These are phyloP conservation scores for Xerocomus brunneocitrinus DNA, from an alignment of 768 basidiomycete genomes.

Conservation along the genomic window DNA sequence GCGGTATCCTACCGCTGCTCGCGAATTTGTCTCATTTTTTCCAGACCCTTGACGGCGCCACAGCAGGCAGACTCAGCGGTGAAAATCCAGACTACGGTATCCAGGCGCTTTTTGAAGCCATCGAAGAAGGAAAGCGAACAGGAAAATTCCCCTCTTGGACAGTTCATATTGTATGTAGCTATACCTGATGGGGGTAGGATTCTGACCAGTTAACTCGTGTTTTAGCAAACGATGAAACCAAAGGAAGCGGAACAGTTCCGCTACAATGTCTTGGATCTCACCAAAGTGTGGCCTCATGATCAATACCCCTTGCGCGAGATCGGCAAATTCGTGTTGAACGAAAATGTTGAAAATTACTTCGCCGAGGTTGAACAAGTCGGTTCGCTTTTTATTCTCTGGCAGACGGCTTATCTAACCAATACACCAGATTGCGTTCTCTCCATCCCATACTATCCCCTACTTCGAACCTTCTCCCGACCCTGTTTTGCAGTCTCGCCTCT, in stretches of 20 bases:
- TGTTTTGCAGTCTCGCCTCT: slow-evolving; percentile 89
- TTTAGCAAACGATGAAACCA: slow-evolving; percentile 86
- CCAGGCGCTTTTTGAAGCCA: slow-evolving; percentile 72
- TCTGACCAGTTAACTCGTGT: slow-evolving; percentile 10
- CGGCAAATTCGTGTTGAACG: slow-evolving; percentile 79
- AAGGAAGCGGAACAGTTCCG: slow-evolving; percentile 88
- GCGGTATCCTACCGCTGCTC: neutral
- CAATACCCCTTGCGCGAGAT: slow-evolving; percentile 86
- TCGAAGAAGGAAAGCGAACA: slow-evolving; percentile 53
- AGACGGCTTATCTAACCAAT: slow-evolving; percentile 5
- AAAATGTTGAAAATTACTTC: slow-evolving; percentile 84
- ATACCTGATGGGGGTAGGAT: neutral
- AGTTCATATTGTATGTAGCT: slow-evolving; percentile 64
- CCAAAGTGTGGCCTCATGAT: slow-evolving; percentile 87
- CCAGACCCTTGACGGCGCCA: slow-evolving; percentile 66
- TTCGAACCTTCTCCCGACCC: slow-evolving; percentile 90
- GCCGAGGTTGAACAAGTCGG: slow-evolving; percentile 90
- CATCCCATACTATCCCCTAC: slow-evolving; percentile 83
- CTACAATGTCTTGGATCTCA: slow-evolving; percentile 87
- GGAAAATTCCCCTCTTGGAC: slow-evolving; percentile 77
- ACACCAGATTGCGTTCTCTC: slow-evolving; percentile 70
- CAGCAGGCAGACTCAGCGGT: slow-evolving; percentile 62
- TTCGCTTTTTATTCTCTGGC: slow-evolving; percentile 26
- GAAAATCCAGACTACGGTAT: slow-evolving; percentile 85
- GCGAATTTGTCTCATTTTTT: neutral